Evolutionary conservation across 331 rosid genomes (phyloP).

Genomic region (Quercus phellos): DNA sequence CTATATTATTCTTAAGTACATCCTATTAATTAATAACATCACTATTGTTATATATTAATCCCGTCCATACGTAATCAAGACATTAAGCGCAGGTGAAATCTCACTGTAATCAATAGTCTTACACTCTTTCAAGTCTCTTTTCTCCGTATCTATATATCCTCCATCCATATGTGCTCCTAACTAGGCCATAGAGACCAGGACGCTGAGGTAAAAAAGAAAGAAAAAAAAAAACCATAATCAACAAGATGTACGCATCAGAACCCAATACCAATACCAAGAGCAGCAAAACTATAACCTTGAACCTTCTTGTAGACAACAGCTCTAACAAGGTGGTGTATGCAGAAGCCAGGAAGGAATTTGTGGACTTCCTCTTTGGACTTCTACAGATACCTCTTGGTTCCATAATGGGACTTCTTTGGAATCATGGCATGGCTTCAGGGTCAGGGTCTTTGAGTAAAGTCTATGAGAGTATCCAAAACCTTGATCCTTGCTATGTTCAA

Average conservation of each 20-base stretch:
- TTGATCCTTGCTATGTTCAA: not conserved
- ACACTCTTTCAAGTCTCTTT: not conserved
- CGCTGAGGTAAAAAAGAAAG: too few relatives aligned
- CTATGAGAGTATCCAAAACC: not conserved
- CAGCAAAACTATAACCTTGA: not conserved
- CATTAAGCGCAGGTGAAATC: too few relatives aligned
- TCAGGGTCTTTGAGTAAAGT: not conserved
- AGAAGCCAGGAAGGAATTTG: not conserved
- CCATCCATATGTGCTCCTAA: not conserved
- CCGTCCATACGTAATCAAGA: too few relatives aligned
- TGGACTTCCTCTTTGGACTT: conserved; percentile 5
- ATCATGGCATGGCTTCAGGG: not conserved
- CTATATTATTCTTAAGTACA: too few relatives aligned
- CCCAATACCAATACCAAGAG: not conserved
- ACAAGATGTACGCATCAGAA: not conserved
- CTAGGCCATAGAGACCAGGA: not conserved
- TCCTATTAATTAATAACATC: too few relatives aligned
- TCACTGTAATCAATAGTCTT: too few relatives aligned
- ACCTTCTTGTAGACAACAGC: not conserved
- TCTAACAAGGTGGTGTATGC: not conserved
- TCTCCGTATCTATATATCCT: not conserved
- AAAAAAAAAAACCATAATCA: too few relatives aligned
- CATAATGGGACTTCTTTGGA: not conserved
- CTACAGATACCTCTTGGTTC: not conserved
- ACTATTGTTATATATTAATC: too few relatives aligned